A percentile compares a stretch with the other conserved stretches of the same genome.
Evolutionary conservation across 179 eudicot genomes (phyloP).

Genomic region (Beta corolliflora): DNA sequence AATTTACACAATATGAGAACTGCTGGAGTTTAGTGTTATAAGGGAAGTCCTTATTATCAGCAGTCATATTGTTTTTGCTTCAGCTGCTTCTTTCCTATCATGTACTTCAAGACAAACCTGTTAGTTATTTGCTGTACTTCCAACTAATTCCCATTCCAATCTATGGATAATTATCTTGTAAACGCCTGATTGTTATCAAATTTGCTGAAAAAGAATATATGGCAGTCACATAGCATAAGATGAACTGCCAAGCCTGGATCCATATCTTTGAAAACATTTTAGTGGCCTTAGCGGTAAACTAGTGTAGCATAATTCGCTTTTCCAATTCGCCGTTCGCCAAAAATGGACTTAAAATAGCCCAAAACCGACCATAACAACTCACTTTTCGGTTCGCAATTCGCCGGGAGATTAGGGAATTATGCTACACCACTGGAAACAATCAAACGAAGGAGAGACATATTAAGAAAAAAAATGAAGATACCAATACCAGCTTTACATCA

Average conservation of each 20-base stretch:
- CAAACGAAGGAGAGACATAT: no score
- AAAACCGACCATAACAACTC: no score
- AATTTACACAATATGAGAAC: not conserved
- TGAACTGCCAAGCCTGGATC: constrained; percentile 49
- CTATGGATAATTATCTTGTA: no score
- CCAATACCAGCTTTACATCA: no score
- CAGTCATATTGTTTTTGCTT: not conserved
- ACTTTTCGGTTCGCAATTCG: no score
- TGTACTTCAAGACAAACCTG: not conserved
- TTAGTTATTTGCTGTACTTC: constrained; percentile 11
- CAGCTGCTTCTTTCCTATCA: constrained; percentile 1
- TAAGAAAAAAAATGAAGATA: no score
- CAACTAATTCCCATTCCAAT: constrained; percentile 6
- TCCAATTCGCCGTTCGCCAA: no score
- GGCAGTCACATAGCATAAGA: constrained; percentile 42
- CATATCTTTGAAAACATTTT: constrained; percentile 68
- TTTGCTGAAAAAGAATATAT: not conserved
- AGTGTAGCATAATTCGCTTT: no score
- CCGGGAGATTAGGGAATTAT: no score
- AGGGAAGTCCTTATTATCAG: not conserved
- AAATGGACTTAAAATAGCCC: no score
- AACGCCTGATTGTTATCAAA: constrained; percentile 13
- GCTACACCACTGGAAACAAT: no score
- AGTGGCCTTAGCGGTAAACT: constrained; percentile 61
- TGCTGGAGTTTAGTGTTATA: constrained; percentile 13